Conservation (phyloP, 805 yeast genomes). For the Wickerhamomyces silvicola region DNA sequence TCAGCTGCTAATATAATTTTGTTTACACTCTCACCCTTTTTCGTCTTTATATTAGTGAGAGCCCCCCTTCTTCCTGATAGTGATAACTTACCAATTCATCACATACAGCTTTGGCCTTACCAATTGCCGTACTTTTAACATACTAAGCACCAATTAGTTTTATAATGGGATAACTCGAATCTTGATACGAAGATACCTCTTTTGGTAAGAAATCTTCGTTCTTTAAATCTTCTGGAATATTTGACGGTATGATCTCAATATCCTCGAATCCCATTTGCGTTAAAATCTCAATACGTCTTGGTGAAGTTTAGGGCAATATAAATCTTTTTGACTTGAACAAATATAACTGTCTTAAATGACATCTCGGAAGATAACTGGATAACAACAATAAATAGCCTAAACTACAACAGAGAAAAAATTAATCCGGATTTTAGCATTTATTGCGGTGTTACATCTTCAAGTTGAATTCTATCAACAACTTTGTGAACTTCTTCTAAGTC, state of each 20-base stretch:
- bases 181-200: constrained; percentile 24
- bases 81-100: constrained; percentile 25
- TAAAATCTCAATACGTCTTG: constrained; percentile 71
- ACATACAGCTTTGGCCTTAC: constrained; percentile 62
- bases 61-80: background rate
- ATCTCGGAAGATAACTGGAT: background rate
- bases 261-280: constrained; percentile 46
- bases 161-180: too few species aligned
- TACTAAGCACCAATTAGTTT: too few species aligned
- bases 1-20: constrained; percentile 61
- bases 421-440: too few species aligned
- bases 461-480: constrained; percentile 14
- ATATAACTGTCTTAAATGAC: constrained; percentile 8
- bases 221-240: constrained; percentile 70
- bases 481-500: constrained; percentile 16
- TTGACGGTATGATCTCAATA: constrained; percentile 47
- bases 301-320: constrained; percentile 79
- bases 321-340: constrained; percentile 25
- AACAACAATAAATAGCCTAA: background rate
- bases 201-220: constrained; percentile 42
- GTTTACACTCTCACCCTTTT: constrained; percentile 22
- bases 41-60: background rate
- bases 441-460: constrained; percentile 19
- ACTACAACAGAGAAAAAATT: background rate
- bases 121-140: constrained; percentile 62